Evolutionary conservation across 225 moss, liverwort and hornwort genomes (phyloP).

Genomic region (Asterella californica): DNA sequence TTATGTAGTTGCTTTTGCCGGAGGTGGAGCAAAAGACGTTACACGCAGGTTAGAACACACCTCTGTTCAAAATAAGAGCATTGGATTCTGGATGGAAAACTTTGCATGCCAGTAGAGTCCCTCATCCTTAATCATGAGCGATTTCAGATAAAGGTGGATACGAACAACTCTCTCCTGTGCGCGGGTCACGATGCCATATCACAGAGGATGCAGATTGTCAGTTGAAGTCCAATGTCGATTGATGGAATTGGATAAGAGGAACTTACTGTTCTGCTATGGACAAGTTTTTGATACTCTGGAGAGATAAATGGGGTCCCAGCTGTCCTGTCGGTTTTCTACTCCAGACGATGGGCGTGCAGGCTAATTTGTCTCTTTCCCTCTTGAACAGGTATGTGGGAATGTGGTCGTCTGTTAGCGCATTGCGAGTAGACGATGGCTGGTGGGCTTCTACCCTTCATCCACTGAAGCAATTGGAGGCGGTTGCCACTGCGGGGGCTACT

Average conservation of each 20-base stretch:
- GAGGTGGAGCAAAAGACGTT: slow-evolving; percentile 91
- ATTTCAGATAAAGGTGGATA: background rate
- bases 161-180: background rate
- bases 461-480: slow-evolving; percentile 76
- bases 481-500: slow-evolving; percentile 62
- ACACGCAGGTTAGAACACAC: slow-evolving; percentile 64
- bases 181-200: background rate
- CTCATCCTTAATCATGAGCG: background rate
- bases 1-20: slow-evolving; percentile 88
- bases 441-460: slow-evolving; percentile 74
- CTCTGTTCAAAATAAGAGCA: too few relatives aligned
- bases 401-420: slow-evolving; percentile 73
- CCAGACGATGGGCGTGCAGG: background rate
- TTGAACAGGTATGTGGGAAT: slow-evolving; percentile 66
- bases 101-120: background rate
- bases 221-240: background rate
- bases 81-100: too few relatives aligned
- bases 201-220: background rate
- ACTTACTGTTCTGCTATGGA: background rate
- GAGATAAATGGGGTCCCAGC: background rate
- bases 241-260: background rate
- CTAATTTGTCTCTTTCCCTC: background rate
- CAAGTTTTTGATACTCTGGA: background rate
- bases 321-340: background rate
- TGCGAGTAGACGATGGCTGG: slow-evolving; percentile 79